These are phyloP conservation scores for Aspergillus aculeatinus DNA, from an alignment of 2,329 filamentous ascomycete genomes.

Conservation along the genomic window DNA sequence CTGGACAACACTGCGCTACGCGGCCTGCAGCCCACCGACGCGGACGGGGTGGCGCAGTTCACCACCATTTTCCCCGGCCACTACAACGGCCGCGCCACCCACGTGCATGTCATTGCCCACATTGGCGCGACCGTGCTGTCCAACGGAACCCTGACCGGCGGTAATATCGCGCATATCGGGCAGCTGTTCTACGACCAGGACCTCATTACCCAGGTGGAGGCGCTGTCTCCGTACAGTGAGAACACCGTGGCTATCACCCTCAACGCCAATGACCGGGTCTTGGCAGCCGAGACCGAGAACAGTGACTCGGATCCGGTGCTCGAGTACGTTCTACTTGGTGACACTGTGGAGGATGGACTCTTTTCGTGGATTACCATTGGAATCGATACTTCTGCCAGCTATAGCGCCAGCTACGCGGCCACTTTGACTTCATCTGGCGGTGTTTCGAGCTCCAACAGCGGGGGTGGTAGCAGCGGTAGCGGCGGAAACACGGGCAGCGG, in stretches of 20 bases:
- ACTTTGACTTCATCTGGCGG: neutral
- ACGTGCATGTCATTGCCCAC: conserved; percentile 34
- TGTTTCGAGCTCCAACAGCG: neutral
- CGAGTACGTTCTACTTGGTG: conserved; percentile 17
- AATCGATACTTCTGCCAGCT: conserved; percentile 13
- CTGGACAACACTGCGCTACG: conserved; percentile 37
- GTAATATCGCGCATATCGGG: conserved; percentile 58
- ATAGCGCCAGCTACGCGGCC: neutral
- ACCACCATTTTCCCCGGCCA: conserved; percentile 47
- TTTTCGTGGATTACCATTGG: conserved; percentile 18
- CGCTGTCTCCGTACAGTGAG: conserved; percentile 36
- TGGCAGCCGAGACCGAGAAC: conserved; percentile 16
- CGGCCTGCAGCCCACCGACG: conserved; percentile 45
- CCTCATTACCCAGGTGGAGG: conserved; percentile 52
- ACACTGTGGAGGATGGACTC: conserved; percentile 15
- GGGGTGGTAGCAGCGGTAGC: too few species aligned
- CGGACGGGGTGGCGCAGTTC: conserved; percentile 45
- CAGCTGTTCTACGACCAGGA: conserved; percentile 62
- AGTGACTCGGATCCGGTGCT: conserved; percentile 19
- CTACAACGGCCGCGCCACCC: conserved; percentile 39
- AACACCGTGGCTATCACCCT: conserved; percentile 18
- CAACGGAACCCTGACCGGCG: conserved; percentile 44
- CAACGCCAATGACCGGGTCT: conserved; percentile 17
- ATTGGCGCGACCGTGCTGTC: conserved; percentile 29
- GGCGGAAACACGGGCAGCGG: too few species aligned